Conservation (phyloP, 83 land plant species). For the Thuja plicata region DNA sequence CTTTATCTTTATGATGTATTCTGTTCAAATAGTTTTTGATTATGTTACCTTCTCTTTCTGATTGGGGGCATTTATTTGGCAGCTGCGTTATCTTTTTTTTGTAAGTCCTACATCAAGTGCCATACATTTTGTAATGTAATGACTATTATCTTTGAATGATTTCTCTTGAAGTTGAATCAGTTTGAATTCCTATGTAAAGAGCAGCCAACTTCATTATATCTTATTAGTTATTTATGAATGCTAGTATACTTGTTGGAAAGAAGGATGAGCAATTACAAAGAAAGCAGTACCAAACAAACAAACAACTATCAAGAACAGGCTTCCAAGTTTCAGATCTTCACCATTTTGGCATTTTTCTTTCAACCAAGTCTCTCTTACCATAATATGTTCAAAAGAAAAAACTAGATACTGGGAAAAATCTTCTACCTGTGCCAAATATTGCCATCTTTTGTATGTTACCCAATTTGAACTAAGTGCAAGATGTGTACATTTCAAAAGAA, state of each 20-base stretch:
- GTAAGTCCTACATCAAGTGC: background rate
- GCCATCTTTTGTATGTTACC: background rate
- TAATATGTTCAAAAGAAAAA: background rate
- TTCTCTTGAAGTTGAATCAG: background rate
- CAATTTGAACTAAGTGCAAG: background rate
- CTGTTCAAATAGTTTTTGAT: background rate
- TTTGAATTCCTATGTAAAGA: background rate
- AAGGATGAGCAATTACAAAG: background rate
- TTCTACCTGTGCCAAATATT: background rate
- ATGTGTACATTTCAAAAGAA: background rate
- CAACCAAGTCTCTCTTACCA: background rate
- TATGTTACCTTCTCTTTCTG: background rate
- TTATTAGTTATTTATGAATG: background rate
- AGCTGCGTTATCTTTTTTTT: background rate
- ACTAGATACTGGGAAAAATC: background rate
- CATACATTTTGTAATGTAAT: background rate
- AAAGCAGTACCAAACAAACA: background rate
- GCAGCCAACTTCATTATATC: background rate
- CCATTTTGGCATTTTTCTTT: background rate
- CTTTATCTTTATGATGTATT: background rate
- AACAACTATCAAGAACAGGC: background rate
- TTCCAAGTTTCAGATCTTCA: background rate
- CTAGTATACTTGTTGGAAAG: conserved; percentile 6
- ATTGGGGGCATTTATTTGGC: background rate
- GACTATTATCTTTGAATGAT: background rate